Conservation (phyloP, 805 yeast species). For the Trichomonascus vanleenenianus region DNA sequence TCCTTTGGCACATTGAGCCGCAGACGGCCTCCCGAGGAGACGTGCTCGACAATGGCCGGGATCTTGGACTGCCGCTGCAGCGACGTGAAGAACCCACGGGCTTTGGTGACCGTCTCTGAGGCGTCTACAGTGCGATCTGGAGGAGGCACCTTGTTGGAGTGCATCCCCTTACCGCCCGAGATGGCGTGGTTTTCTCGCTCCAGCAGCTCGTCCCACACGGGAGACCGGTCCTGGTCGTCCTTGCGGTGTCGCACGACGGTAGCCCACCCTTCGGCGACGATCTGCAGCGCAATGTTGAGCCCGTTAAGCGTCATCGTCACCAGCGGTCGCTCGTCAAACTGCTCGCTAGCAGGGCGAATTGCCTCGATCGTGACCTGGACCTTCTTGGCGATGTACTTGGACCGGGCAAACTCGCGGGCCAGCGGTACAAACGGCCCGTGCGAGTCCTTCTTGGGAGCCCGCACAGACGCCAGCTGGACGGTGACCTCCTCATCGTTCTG, state of each 20-base stretch:
- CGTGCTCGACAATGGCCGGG: slow-evolving; percentile 64
- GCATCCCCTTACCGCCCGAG: slow-evolving; percentile 53
- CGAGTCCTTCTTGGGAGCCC: slow-evolving; percentile 59
- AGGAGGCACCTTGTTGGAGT: slow-evolving; percentile 45
- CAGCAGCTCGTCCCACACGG: slow-evolving; percentile 67
- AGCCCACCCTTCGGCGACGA: slow-evolving; percentile 64
- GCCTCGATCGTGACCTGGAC: slow-evolving; percentile 59
- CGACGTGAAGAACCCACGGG: slow-evolving; percentile 65
- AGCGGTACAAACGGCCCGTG: slow-evolving; percentile 49
- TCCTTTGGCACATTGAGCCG: slow-evolving; percentile 64
- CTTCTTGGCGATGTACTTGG: slow-evolving; percentile 59
- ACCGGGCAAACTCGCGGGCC: slow-evolving; percentile 71
- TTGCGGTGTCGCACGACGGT: slow-evolving; percentile 72
- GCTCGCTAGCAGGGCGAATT: slow-evolving; percentile 51
- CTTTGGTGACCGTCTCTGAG: slow-evolving; percentile 62
- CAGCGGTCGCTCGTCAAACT: slow-evolving; percentile 56
- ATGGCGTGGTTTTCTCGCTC: slow-evolving; percentile 61
- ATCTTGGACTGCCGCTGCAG: slow-evolving; percentile 58
- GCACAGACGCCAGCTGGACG: slow-evolving; percentile 67
- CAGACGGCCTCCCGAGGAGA: slow-evolving; percentile 60
- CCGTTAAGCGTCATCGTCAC: slow-evolving; percentile 52
- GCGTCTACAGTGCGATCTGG: slow-evolving; percentile 67
- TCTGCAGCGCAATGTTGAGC: slow-evolving; percentile 49
- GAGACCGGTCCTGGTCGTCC: slow-evolving; percentile 57
- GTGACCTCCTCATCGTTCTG: slow-evolving; percentile 43